Evolutionary conservation across 2,329 filamentous ascomycete species (phyloP).

Genomic region (Ustulina deusta): DNA sequence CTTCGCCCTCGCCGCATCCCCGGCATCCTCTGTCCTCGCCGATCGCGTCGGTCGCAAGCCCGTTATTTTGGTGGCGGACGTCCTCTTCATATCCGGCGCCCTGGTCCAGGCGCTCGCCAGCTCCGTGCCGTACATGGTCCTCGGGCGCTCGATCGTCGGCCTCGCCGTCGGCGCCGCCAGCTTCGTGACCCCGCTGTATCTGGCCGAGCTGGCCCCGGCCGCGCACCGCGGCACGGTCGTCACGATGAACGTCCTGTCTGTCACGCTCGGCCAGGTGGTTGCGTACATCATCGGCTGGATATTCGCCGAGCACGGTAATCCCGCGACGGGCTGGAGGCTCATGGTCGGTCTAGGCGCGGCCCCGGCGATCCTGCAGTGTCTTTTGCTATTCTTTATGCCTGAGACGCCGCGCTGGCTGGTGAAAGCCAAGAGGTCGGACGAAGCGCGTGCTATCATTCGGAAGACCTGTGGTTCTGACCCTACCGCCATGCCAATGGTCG

Average conservation of each 20-base stretch:
- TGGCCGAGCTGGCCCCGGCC: slow-evolving; percentile 85
- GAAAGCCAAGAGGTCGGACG: slow-evolving; percentile 69
- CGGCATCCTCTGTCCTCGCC: slow-evolving; percentile 73
- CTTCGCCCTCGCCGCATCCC: slow-evolving; percentile 72
- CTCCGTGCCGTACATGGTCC: slow-evolving; percentile 73
- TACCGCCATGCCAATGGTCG: slow-evolving; percentile 62
- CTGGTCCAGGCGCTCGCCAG: slow-evolving; percentile 70
- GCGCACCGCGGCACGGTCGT: slow-evolving; percentile 82
- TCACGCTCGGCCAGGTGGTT: slow-evolving; percentile 88
- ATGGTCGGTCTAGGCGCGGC: slow-evolving; percentile 88
- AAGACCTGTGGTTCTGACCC: slow-evolving; percentile 63
- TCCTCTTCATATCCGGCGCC: slow-evolving; percentile 77
- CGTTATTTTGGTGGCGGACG: slow-evolving; percentile 72
- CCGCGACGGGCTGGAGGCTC: slow-evolving; percentile 81
- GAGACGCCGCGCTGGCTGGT: slow-evolving; percentile 93
- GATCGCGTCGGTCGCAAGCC: slow-evolving; percentile 71
- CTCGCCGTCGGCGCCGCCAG: slow-evolving; percentile 80
- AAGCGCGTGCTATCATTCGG: slow-evolving; percentile 74
- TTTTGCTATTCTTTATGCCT: slow-evolving; percentile 78
- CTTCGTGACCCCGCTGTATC: slow-evolving; percentile 88
- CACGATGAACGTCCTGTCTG: slow-evolving; percentile 83
- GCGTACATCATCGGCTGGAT: slow-evolving; percentile 88
- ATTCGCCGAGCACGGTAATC: slow-evolving; percentile 68
- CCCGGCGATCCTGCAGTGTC: slow-evolving; percentile 78
- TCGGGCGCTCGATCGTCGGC: slow-evolving; percentile 76